Evolutionary conservation across 2,329 filamentous ascomycete genomes (phyloP), one percentile per base, ranked within the genome.

Genomic region (Aspergillus terreus): DNA sequence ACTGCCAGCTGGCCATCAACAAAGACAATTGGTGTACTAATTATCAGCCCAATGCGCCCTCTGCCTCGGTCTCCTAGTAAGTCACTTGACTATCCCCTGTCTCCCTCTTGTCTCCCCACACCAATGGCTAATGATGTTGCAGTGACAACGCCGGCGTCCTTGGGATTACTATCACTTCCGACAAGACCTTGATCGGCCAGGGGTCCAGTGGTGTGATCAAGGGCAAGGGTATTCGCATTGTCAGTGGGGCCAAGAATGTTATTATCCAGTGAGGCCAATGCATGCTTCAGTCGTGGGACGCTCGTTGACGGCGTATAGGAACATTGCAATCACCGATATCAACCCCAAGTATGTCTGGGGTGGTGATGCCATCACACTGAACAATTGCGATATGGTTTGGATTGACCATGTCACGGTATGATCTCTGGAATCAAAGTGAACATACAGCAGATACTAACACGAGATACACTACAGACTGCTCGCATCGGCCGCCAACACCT

Each of bases 311-410:
- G 17, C 2, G 5, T 21, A 19, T 33, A 56, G 54, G 46, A 83
- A 83, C 67, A 69, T 82, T 50, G 74, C 77, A 47, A 75, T 82
- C 61, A 81, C 78, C 46, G 70, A 80, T 47, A 68, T 83, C 44
- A 83, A 83, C 71, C 76, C 80, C n/a, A 63, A 78, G 63, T 79
- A 81, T 58, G 78, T 83, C 56, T 83, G 80, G 81, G 80, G 81
- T 49, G 80, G 80, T 49, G 80, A 83, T 63, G 80, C 77, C 40
- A 80, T 83, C 62, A 80, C 77, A 33, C 63, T 82, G 5, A 68
- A 79, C 50, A 66, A 72, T 38, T 65, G 73, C 9, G 66, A 68
- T 46, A 40, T 68, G 56, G 56, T 72, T 58, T 79, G 78, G 77
- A 76, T 79, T 54, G 78, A 80, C 23, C 54, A 56, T 15, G 54